Evolutionary conservation across 306 rosid species (phyloP).

Genomic region (Trifolium pratense): DNA sequence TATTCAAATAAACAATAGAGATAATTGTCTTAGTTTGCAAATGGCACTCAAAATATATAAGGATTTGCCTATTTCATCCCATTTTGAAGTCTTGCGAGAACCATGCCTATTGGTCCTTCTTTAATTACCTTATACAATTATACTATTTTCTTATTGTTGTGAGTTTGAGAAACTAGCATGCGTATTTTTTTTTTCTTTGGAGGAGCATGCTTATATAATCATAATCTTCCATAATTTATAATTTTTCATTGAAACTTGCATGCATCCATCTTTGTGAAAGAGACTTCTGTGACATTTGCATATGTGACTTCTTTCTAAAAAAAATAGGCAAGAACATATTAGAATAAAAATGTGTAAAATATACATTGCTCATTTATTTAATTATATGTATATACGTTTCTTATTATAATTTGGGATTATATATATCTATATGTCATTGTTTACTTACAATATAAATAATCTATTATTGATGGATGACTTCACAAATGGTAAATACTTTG

Average conservation of each 20-base stretch:
- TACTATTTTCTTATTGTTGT: neutral
- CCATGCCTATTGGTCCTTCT: slow-evolving; percentile 1
- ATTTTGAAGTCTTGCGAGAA: slow-evolving; percentile 10
- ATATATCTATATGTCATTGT: slow-evolving; percentile 1
- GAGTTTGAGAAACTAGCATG: neutral
- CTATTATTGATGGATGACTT: slow-evolving; percentile 11
- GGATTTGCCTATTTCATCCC: neutral
- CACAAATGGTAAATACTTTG: neutral
- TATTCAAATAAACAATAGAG: no score
- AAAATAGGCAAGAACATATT: neutral
- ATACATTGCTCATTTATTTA: neutral
- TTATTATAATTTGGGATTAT: neutral
- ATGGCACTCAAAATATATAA: no score
- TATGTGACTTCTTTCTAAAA: neutral
- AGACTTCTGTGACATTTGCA: slow-evolving; percentile 12
- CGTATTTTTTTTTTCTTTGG: neutral
- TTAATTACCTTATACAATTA: neutral
- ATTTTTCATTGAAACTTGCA: neutral
- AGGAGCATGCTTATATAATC: neutral
- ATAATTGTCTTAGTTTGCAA: no score
- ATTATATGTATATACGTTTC: neutral
- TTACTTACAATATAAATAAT: slow-evolving; percentile 3
- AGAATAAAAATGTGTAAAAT: neutral
- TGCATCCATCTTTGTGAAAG: slow-evolving; percentile 9
- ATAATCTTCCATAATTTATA: neutral